Evolutionary conservation across 768 basidiomycete species (phyloP).

Genomic region (Lactarius hengduanensis): DNA sequence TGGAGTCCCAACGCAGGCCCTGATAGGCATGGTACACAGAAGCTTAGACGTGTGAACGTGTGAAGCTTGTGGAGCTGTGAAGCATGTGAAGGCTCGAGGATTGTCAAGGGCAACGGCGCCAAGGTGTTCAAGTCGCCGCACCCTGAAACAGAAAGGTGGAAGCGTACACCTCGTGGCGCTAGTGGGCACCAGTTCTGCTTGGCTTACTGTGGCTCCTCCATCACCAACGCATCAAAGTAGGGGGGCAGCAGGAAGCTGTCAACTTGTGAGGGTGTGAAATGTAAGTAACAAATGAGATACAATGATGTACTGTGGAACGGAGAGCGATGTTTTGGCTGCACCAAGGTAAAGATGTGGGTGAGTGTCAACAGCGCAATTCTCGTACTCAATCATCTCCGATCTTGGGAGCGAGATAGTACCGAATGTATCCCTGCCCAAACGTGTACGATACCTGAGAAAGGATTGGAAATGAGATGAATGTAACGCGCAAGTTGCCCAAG

Average conservation of each 20-base stretch:
- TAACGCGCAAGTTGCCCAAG: background rate
- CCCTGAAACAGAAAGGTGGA: background rate
- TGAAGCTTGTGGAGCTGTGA: background rate
- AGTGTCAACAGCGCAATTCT: slow-evolving; percentile 12
- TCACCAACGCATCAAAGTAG: background rate
- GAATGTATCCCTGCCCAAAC: slow-evolving; percentile 84
- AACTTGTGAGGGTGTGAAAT: background rate
- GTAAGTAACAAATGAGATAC: slow-evolving; percentile 15
- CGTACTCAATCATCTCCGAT: slow-evolving; percentile 75
- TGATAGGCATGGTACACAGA: background rate
- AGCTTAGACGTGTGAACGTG: background rate
- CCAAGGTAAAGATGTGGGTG: background rate
- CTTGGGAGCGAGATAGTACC: slow-evolving; percentile 96
- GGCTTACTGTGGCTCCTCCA: background rate
- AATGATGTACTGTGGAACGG: slow-evolving; percentile 3
- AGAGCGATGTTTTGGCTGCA: slow-evolving; percentile 5
- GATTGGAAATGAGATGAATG: slow-evolving; percentile 1
- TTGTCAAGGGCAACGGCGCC: background rate
- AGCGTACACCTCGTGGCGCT: background rate
- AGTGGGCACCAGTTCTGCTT: background rate
- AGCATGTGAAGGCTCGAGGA: background rate
- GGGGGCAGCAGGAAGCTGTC: background rate
- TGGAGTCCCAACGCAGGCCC: background rate
- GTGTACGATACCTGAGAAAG: slow-evolving; percentile 75
- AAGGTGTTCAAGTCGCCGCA: background rate